Percentiles rank a stretch among this genome's conserved stretches.
Evolutionary conservation across 192 early-diverging fungal species (phyloP).

Genomic region (Backusella australiensis): DNA sequence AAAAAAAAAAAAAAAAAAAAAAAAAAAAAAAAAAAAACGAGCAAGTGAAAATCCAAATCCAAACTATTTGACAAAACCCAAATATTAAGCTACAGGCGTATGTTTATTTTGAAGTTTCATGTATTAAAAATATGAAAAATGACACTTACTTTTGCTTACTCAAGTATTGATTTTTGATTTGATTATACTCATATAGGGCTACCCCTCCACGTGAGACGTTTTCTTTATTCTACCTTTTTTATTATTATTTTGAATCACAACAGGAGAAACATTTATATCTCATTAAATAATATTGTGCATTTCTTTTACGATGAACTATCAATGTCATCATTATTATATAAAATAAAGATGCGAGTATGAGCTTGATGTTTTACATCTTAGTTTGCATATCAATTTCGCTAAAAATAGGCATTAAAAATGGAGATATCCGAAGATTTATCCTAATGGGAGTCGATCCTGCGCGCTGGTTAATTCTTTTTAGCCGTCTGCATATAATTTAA

Average conservation of each 20-base stretch:
- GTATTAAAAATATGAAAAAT: neutral
- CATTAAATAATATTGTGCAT: neutral
- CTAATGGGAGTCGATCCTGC: neutral
- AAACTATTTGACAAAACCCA: neutral
- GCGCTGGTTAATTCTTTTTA: neutral
- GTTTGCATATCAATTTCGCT: neutral
- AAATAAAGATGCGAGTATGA: too few species aligned
- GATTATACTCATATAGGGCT: neutral
- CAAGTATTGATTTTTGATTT: neutral
- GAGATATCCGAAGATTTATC: too few species aligned
- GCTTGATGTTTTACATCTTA: neutral
- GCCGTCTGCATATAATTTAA: neutral
- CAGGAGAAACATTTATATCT: neutral
- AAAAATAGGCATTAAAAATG: neutral
- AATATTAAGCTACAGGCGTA: neutral
- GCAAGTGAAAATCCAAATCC: neutral
- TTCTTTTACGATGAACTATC: neutral
- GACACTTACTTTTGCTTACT: neutral
- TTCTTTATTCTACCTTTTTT: neutral
- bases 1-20: too few species aligned
- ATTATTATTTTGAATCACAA: neutral
- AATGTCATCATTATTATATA: neutral
- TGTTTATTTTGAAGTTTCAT: too few species aligned
- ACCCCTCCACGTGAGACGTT: neutral
- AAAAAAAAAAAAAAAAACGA: too few species aligned